phyloP scores from a whole-genome alignment of 23 red algal species.

The Cyanidioschyzon merolae region DNA sequence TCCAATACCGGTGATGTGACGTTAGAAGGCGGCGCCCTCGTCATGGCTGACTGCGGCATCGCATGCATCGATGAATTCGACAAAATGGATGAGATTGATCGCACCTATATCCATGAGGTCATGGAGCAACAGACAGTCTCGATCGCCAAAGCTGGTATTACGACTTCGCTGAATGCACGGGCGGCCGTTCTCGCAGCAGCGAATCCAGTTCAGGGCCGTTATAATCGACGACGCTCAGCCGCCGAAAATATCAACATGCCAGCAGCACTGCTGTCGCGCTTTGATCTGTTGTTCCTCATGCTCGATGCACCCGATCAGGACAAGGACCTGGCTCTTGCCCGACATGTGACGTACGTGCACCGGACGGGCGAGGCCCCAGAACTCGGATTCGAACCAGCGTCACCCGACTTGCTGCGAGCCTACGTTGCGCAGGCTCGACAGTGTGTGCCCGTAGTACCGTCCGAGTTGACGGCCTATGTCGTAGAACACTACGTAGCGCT shows the following conservation, averaged over 20 bases:
- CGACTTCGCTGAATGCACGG: conserved; percentile 77
- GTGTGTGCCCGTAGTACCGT: conserved; percentile 47
- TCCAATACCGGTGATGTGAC: conserved; percentile 68
- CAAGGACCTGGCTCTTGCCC: conserved; percentile 66
- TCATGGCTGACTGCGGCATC: conserved; percentile 83
- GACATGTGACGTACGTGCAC: conserved; percentile 91
- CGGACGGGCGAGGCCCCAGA: conserved; percentile 59
- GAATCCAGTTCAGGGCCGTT: conserved; percentile 95
- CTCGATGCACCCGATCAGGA: conserved; percentile 54
- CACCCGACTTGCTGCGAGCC: conserved; percentile 57
- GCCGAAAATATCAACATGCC: conserved; percentile 98
- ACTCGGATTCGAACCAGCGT: conserved; percentile 37
- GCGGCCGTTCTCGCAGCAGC: conserved; percentile 82
- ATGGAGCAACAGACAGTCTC: conserved; percentile 99
- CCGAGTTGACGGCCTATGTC: conserved; percentile 62
- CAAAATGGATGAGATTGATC: conserved; percentile 83
- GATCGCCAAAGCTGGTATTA: conserved; percentile 97
- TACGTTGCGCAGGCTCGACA: conserved; percentile 67
- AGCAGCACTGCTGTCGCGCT: conserved; percentile 86
- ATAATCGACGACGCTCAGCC: conserved; percentile 63
- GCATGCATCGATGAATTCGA: conserved; percentile 99
- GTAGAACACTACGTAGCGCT: conserved; percentile 88
- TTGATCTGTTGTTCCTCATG: conserved; percentile 92
- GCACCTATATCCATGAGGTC: conserved; percentile 85
- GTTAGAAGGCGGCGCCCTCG: conserved; percentile 91